Conservation (phyloP, 768 basidiomycete species). For the Stropharia rugosoannulata region DNA sequence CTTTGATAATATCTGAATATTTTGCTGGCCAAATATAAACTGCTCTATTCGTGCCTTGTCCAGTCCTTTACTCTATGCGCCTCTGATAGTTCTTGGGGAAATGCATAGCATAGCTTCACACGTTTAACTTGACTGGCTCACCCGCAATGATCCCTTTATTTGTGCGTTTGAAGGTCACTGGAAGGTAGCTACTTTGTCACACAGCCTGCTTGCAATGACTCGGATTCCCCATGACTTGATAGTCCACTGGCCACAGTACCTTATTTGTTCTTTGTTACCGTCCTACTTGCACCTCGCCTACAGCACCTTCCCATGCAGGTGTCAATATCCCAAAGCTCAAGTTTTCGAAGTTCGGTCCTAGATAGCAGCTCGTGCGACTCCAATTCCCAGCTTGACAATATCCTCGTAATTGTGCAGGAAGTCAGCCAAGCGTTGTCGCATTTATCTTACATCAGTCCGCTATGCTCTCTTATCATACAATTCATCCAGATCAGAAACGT, state of each 20-base stretch:
- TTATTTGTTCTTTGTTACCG: not conserved
- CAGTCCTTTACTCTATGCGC: too few relatives aligned
- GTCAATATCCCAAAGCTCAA: not conserved
- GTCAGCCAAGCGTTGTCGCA: not conserved
- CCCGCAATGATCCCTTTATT: too few relatives aligned
- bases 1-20: too few relatives aligned
- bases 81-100: too few relatives aligned
- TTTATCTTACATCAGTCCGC: slow-evolving; percentile 1
- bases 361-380: not conserved
- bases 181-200: not conserved
- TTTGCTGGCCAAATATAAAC: too few relatives aligned
- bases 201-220: not conserved
- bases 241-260: not conserved
- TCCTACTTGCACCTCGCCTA: not conserved
- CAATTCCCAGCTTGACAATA: not conserved
- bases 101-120: too few relatives aligned
- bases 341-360: not conserved
- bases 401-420: not conserved
- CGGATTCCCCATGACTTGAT: not conserved
- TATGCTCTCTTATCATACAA: not conserved
- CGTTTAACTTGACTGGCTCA: too few relatives aligned
- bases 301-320: not conserved
- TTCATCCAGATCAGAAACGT: slow-evolving; percentile 1
- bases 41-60: too few relatives aligned
- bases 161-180: too few relatives aligned